Base-by-base conservation (phyloP, 345 rosid species). In the Populus tremula region DNA sequence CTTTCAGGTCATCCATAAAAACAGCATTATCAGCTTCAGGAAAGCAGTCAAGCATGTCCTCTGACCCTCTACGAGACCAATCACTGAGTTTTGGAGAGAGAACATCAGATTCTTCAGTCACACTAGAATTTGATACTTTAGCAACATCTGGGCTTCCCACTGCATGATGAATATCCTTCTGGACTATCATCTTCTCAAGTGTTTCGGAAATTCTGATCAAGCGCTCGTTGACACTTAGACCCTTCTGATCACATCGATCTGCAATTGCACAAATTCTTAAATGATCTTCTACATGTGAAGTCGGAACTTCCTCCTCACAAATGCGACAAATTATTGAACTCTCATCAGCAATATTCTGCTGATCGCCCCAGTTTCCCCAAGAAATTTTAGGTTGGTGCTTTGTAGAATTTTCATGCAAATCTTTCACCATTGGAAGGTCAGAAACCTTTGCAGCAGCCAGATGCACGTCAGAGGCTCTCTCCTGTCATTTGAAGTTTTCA, bases 341-440 rank as follows among this genome's bases (percentile, higher is more conserved):
- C 67, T 94, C 99, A 67, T 94, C 98, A 41, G 89, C 78, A 77
- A 82, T 67, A 83, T 77, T 87, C 54, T 87, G 90, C 67, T 89
- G 97, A 71, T 94, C 97, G 54, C 92, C 94, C 97, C 99, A 94
- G 79, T 91, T 77, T 87, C 99, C 97, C 99, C 98, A 96, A 85
- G 98, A 94, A 79, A 76, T 75, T 85, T 90, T 92, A 81, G 88
- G 96, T 79, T 88, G 94, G 83, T 96, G 98, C 92, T 90, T 96
- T 45, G 86, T 80, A n/a, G 90, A 80, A 64, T 85, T 85, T 77
- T 89, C 95, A 41, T 69, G 88, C 71, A 90, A 81, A 84, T 90
- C 98, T 89, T 88, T 89, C 50, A 84, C 80, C 64, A 87, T 68
- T 73, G 88, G 87, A 74, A 70, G 76, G 71, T 90, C 98, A 65